Conservation (phyloP, 495 filamentous ascomycete species). For the Penicillium roqueforti region DNA sequence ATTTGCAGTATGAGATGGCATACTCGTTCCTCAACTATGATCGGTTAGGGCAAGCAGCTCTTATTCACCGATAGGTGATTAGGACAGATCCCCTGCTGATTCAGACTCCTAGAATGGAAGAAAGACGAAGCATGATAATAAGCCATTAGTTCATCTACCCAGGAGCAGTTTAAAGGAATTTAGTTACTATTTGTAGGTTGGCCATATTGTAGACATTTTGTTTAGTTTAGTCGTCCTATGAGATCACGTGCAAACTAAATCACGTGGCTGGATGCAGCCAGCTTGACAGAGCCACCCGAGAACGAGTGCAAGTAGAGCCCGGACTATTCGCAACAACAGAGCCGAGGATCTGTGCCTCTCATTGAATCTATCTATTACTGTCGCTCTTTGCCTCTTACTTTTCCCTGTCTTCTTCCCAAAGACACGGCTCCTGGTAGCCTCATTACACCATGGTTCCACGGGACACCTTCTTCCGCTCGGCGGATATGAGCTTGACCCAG, state of each 20-base stretch:
- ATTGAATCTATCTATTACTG: constrained; percentile 5
- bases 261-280: constrained; percentile 23
- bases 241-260: constrained; percentile 8
- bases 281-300: constrained; percentile 16
- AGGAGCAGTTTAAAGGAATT: not conserved
- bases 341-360: constrained; percentile 16
- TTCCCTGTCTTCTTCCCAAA: constrained; percentile 20
- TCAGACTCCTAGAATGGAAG: not conserved
- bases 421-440: constrained; percentile 27
- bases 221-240: not conserved
- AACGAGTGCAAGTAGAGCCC: constrained; percentile 8
- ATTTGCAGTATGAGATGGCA: not conserved
- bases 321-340: constrained; percentile 1
- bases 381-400: constrained; percentile 2
- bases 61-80: not conserved
- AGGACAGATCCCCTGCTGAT: not conserved
- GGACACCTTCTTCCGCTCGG: constrained; percentile 98
- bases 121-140: not conserved
- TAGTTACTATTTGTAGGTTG: too few relatives aligned
- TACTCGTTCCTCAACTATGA: not conserved
- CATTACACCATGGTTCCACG: constrained; percentile 49
- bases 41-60: not conserved
- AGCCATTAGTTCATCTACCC: not conserved
- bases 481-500: constrained; percentile 99
- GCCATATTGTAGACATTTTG: too few relatives aligned